Percentiles rank a stretch among this genome's conserved stretches.
phyloP scores from a whole-genome alignment of 495 filamentous ascomycete species.

The Oidiodendron maius region DNA sequence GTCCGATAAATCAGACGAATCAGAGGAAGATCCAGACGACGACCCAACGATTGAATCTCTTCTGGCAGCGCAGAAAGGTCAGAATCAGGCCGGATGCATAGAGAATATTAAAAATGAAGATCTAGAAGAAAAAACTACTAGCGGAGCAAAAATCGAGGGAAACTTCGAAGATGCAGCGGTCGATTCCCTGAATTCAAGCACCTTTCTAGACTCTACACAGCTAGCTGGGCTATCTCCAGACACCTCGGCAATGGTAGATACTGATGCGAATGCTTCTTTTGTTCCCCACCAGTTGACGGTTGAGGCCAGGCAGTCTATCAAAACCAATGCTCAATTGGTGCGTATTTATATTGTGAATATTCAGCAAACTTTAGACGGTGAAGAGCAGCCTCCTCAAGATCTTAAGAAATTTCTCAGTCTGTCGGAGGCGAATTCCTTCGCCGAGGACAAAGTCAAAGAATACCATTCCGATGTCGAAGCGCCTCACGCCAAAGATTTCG shows the following conservation, averaged over 20 bases:
- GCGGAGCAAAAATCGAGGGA: not conserved
- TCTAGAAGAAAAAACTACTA: not conserved
- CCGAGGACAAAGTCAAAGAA: not conserved
- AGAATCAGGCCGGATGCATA: not conserved
- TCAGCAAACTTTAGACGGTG: not conserved
- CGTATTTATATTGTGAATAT: not conserved
- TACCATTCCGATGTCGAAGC: not conserved
- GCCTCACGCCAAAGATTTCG: not conserved
- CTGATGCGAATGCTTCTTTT: not conserved
- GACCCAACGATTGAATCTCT: no score
- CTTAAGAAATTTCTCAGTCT: not conserved
- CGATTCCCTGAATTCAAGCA: not conserved
- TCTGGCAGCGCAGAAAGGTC: not conserved
- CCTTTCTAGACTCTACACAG: not conserved
- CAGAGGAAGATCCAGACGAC: conserved; percentile 14
- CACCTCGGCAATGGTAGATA: not conserved
- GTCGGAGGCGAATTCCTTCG: not conserved
- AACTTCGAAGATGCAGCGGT: not conserved
- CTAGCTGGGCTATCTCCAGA: not conserved
- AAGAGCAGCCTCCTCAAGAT: not conserved
- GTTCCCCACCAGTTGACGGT: not conserved
- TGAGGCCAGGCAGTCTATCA: not conserved
- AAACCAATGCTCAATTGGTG: not conserved
- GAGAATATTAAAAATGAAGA: not conserved
- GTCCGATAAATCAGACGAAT: conserved; percentile 3